phyloP scores from a whole-genome alignment of 164 flowering plant genomes.

The Liriodendron chinense region DNA sequence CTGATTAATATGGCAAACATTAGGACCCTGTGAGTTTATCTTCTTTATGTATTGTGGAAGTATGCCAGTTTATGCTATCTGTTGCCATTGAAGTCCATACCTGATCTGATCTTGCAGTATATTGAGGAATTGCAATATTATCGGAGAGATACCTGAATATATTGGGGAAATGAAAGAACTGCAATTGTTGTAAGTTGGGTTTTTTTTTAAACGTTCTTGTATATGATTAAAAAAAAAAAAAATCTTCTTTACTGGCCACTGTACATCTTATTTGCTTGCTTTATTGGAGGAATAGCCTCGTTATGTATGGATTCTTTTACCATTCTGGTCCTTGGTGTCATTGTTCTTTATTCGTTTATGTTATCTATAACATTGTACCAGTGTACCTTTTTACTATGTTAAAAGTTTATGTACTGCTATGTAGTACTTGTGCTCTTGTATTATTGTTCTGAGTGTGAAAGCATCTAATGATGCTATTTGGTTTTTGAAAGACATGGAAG shows the following conservation, averaged over 20 bases:
- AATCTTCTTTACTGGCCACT: background rate
- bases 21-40: slow-evolving; percentile 40
- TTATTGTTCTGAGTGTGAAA: too few species aligned
- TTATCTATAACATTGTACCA: too few species aligned
- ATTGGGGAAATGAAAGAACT: slow-evolving; percentile 35
- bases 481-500: too few species aligned
- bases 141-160: slow-evolving; percentile 55
- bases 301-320: too few species aligned
- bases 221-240: background rate
- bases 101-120: slow-evolving; percentile 25
- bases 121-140: slow-evolving; percentile 53
- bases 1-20: slow-evolving; percentile 35
- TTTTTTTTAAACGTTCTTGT: background rate
- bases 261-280: background rate
- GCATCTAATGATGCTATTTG: too few species aligned
- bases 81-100: background rate
- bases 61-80: background rate
- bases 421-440: too few species aligned
- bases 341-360: too few species aligned
- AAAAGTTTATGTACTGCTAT: too few species aligned
- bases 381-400: too few species aligned
- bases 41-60: background rate
- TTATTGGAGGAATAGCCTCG: too few species aligned
- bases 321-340: too few species aligned
- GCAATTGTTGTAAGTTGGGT: slow-evolving; percentile 43